These are phyloP conservation scores for Globisporangium rhizosaccharum DNA, from an alignment of 352 stramenopile species.

Conservation along the genomic window DNA sequence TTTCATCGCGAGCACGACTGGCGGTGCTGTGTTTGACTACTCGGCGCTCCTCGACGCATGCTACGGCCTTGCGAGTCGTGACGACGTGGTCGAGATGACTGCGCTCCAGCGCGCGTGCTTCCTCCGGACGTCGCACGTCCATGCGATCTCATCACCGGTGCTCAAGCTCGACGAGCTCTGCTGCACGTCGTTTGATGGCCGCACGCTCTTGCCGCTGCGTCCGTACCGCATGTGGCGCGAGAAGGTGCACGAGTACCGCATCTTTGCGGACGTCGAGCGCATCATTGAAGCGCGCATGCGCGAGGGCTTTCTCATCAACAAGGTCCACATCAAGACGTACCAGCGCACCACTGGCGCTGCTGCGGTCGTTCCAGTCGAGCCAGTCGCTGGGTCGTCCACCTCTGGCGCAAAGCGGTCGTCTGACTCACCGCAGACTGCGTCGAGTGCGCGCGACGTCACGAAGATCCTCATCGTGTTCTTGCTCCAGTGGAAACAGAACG, in stretches of 20 bases:
- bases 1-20: constrained; percentile 69
- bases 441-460: constrained; percentile 25
- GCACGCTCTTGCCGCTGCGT: constrained; percentile 53
- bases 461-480: constrained; percentile 82
- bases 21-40: constrained; percentile 67
- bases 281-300: constrained; percentile 77
- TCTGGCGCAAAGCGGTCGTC: constrained; percentile 11
- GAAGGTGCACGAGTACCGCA: constrained; percentile 86
- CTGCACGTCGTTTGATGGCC: constrained; percentile 65
- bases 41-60: constrained; percentile 44
- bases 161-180: constrained; percentile 65
- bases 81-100: constrained; percentile 50
- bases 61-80: constrained; percentile 28
- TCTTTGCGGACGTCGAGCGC: constrained; percentile 71
- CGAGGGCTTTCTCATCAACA: constrained; percentile 84
- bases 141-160: constrained; percentile 58
- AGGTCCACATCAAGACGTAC: constrained; percentile 59
- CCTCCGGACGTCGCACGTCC: constrained; percentile 58
- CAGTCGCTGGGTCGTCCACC: constrained; percentile 15
- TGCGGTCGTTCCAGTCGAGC: constrained; percentile 3
- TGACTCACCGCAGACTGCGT: constrained; percentile 4
- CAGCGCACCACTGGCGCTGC: background rate
- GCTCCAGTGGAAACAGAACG: constrained; percentile 85
- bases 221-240: constrained; percentile 85
- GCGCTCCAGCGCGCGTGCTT: constrained; percentile 54